Evolutionary conservation across 371 early-diverging fungal species (phyloP), one percentile per base, ranked within the genome.

Genomic region (Mucor circinelloides): DNA sequence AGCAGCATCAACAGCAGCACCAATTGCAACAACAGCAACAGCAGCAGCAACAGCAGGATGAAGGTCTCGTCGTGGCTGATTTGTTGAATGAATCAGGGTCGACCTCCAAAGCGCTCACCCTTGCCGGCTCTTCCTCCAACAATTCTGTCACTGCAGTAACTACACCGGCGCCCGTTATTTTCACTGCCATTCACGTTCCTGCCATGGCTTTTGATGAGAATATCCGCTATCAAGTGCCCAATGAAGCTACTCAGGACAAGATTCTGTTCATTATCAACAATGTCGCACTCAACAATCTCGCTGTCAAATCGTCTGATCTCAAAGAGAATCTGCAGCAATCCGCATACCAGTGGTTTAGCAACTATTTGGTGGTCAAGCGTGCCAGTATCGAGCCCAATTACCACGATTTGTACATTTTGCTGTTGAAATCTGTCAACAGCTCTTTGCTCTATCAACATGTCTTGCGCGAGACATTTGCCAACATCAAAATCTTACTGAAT

Each of bases 231-330:
- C 83, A 83, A 7, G 76, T 86, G 23, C 94, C 98, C 0, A 69
- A 80, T 28, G 94, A 95, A 75, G 82, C 81, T 3, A 84, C 88
- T 5, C 92, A 94, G 74, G 98, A 98, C 72, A 95, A 94, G 81
- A 92, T 99, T 36, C 85, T 97, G 48, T 99, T 99, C 75, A 94
- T 94, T 28, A 89, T 99, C 72, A 99, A 99, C 81, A 99, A 99
- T 70, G 79, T 99, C 19, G 91, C 97, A 28, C 84, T 82, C 38
- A 90, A 86, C 67, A 99, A 98, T 70, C 69, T 98, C n/a, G 91
- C 87, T 2, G 73, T 76, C 15, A 98, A 98, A 75, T 84, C 89
- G 3, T 67, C 77, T 0, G 98, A 97, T 60, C 85, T 98, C 78
- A 87, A 84, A 58, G 89, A 87, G 6, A 74, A 91, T 17, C 75